Evolutionary conservation across 2,329 filamentous ascomycete genomes (phyloP), one percentile per base, ranked within the genome.

Genomic region (Hypoxylon rubiginosum): DNA sequence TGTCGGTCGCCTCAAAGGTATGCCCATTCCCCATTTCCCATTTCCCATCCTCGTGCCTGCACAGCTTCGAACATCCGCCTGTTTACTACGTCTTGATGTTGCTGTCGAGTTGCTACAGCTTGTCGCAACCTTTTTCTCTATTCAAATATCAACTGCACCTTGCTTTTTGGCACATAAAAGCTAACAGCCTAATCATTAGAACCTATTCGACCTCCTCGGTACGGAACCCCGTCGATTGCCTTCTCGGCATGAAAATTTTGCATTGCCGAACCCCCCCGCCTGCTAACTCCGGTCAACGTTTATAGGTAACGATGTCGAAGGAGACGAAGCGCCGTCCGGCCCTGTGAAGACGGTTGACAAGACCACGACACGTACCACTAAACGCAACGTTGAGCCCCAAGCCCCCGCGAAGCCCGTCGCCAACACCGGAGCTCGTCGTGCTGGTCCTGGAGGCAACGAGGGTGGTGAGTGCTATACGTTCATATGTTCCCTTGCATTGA

Each of bases 181-280:
- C 77, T 79, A 73, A 78, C 66, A 39, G 11, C 66, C 24, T 58
- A 52, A 50, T 67, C 48, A 43, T 26, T 74, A 98, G 96, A 99
- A 99, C 89, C 91, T 92, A 80, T 98, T 92, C 89, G 95, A 96
- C 89, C 91, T 97, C 86, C 93, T 99, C 88, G 95, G 96, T 98
- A 97, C 78, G 83, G 15, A 50, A 79, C 73, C 69, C 71, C 69
- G 70, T 67, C 72, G 64, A 71, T 66, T 60, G 71, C 62, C 71
- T 65, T 64, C 65, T 63, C 65, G 9, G 24, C 68, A 57, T 69
- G 69, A 73, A 73, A 69, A 71, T 57, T 74, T 57, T 71, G 65
- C 62, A 59, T 17, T 21, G 49, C 34, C 36, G 53, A 26, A 36
- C 26, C 48, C 26, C 48, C 11, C 19, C 61, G 26, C 69, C 55